Base-by-base conservation (phyloP, 257 asterid species). In the Nicotiana paniculata region DNA sequence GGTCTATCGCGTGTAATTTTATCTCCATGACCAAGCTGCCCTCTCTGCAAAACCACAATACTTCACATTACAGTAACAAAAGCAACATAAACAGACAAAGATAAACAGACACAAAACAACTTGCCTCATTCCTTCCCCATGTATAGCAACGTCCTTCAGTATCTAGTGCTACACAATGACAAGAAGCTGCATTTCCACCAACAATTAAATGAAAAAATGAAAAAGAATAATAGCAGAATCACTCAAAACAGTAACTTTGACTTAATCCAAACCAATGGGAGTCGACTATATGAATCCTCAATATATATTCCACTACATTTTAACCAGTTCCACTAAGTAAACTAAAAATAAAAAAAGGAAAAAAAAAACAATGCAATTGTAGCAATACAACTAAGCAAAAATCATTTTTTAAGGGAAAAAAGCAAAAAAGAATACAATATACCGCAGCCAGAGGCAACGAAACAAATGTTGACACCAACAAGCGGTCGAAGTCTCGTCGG, bases 21-120 rank as follows among this genome's bases (percentile, higher is more conserved):
- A 88, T 94, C 99, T 46, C 99, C 98, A 75, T 93, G 99, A 72
- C 99, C 99, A 88, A 96, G 99, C 93, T 96, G 99, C 17, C 98
- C 99, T 85, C 87, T 96, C 98, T 96, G 92, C 88, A 24, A 30
- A 62, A 54, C 57, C 82, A 63, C 78, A 32, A 53, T 61, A 84
- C 24, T 51, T 77, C 62, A 72, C 46, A 72, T 17, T 12, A 59
- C 66, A 21, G 65, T 26, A 21, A 39, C 26, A 11, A 69, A 69
- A 63, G 55, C 10, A 87, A 57, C 32, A 66, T 57, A 10, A 83
- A 63, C 37, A 54, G n/a, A 70, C n/a, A 6, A 26, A 84, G 35
- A n/a, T 35, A 64, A 58, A n/a, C 72, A 65, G 39, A 3, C 51
- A 65, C 13, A 77, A 33, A 35, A 37, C 30, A 63, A 43, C 91